Base-by-base conservation (phyloP, 2,329 filamentous ascomycete genomes). In the Aureobasidium pullulans region DNA sequence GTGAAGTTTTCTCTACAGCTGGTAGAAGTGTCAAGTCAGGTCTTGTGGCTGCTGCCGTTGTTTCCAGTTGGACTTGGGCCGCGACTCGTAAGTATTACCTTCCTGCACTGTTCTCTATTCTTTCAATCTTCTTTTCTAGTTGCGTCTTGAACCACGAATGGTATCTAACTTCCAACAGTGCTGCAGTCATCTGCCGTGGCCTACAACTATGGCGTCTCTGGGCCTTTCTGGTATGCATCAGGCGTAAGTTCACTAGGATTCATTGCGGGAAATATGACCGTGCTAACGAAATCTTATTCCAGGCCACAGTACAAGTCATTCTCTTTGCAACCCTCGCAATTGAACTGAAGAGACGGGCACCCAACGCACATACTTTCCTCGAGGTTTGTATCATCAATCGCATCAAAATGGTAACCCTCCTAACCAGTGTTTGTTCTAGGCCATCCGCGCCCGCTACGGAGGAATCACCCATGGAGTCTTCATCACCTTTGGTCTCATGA, bases 31-130 rank as follows among this genome's bases (percentile, higher is more conserved):
- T 96, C 65, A 96, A 96, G 70, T 91, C 89, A 8, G 92, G 91
- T 44, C 79, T 96, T 13, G 90, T 96, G 0, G 89, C 89, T 10
- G 89, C 89, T 5, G 91, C 90, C 15, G 91, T 96, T n/a, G 90
- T 96, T 3, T 92, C 88, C 15, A 91, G 87, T 5, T 96, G 92
- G 91, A 96, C 91, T 0, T 96, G 90, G 90, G 90, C 90, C 0
- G 90, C 89, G 23, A 94, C 89, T 0, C 77, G 34, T 47, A 6
- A 47, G 44, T 34, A n/a, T 4, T 4, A 3, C 23, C 23, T 23
- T 23, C 23, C 23, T 23, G 23, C 23, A 23, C 23, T 23, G 23
- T 23, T 23, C 23, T 23, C 23, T 23, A 23, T 23, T 23, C 23
- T 4, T 23, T 16, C 7, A 36, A 36, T 8, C 34, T 36, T 36